Base-by-base conservation (phyloP, 495 filamentous ascomycete species). In the Daldinia vernicosa region DNA sequence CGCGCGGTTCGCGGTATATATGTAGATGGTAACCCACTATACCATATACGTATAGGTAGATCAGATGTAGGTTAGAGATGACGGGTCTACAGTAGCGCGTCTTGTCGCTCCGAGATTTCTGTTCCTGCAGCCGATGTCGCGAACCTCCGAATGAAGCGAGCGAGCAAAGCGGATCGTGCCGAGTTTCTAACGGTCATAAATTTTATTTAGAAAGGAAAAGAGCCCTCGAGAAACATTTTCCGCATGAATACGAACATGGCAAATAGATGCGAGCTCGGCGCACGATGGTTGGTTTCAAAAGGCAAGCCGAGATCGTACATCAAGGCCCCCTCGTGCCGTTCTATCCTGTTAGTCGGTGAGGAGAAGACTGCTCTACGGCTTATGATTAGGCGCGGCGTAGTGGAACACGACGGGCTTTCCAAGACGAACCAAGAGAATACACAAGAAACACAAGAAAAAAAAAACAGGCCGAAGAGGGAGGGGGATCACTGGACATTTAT, bases 61-160 rank as follows among this genome's bases (percentile, higher is more conserved):
- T 47, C 3, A 47, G 19, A 39, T 26, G 28, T 32, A 15, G 27
- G n/a, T 55, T 35, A 58, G 28, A 67, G 47, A 67, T 63, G 28
- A 24, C 8, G 53, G 43, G 59, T 64, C 24, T 40, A 40, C 37
- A 40, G 37, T 40, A 40, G 69, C 59, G 63, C 64, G 64, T 63
- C 65, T 62, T 55, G 60, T 68, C 32, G 27, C n/a, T 52, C 50
- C 32, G 32, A 60, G 59, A 12, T 63, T 50, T 47, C 27, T 51
- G 71, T 74, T 70, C 71, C 71, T 74, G 71, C 71, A 74, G 60
- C 71, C 71, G 71, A 70, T 74, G 67, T 74, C 71, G 71, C 71
- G 70, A 32, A 4, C 43, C n/a, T 58, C 32, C 53, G 28, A 51
- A 58, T 63, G 40, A 40, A 50, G 53, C 3, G 17, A 69, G 22